Percentiles rank a stretch among this genome's conserved stretches.
phyloP scores from a whole-genome alignment of 176 grass and related monocot species.

The Puya raimondii region DNA sequence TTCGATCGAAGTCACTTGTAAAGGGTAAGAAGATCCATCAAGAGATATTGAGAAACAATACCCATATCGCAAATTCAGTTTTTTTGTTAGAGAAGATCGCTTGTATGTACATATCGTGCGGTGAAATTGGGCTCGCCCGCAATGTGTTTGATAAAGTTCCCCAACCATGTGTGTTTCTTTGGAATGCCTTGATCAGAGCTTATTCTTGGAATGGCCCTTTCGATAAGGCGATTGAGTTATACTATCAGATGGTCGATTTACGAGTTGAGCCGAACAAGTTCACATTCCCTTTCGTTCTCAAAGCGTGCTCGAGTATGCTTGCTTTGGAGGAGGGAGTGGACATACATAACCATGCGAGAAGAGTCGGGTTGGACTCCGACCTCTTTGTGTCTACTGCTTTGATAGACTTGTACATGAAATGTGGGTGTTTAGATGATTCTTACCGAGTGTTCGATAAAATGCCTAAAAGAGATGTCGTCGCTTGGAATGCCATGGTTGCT shows the following conservation, averaged over 20 bases:
- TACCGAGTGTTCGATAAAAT: slow-evolving; percentile 43
- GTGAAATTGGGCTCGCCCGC: slow-evolving; percentile 31
- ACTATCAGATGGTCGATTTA: slow-evolving; percentile 37
- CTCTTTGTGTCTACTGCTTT: slow-evolving; percentile 71
- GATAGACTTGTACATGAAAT: slow-evolving; percentile 82
- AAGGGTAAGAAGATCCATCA: slow-evolving; percentile 24
- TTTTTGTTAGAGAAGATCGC: slow-evolving; percentile 28
- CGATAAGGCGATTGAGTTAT: slow-evolving; percentile 30
- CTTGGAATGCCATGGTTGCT: slow-evolving; percentile 29
- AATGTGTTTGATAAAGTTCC: slow-evolving; percentile 50
- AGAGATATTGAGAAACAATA: slow-evolving; percentile 8
- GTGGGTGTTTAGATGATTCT: slow-evolving; percentile 34
- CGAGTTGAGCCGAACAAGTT: slow-evolving; percentile 48
- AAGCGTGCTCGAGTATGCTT: slow-evolving; percentile 50
- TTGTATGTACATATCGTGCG: slow-evolving; percentile 22
- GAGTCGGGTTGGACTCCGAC: slow-evolving; percentile 41
- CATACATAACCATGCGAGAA: slow-evolving; percentile 39
- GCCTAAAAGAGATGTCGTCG: slow-evolving; percentile 10
- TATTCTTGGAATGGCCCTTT: slow-evolving; percentile 57
- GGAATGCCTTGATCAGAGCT: slow-evolving; percentile 64
- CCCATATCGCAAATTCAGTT: neutral
- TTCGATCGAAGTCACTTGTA: slow-evolving; percentile 22
- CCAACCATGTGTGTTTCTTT: slow-evolving; percentile 33
- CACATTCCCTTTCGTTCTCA: slow-evolving; percentile 81
- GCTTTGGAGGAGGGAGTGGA: slow-evolving; percentile 40